Conservation (phyloP, 1,284 basidiomycete species). For the Cutaneotrichosporon spelunceum region DNA sequence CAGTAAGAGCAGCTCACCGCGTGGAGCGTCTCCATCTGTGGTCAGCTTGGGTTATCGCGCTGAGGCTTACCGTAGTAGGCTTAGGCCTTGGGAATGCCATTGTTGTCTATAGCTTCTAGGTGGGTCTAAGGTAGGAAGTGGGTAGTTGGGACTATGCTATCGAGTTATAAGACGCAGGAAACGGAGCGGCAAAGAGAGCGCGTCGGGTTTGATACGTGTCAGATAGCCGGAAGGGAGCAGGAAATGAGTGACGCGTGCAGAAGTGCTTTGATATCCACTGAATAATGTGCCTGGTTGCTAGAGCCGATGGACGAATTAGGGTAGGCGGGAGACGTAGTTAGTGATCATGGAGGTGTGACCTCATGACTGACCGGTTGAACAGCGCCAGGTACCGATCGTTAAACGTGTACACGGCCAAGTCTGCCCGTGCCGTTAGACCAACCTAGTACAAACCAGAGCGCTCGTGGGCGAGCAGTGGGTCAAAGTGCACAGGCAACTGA, state of each 20-base stretch:
- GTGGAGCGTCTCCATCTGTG: conserved; percentile 50
- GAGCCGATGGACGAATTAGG: background rate
- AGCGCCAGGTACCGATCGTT: background rate
- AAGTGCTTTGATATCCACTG: background rate
- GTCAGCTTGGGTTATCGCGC: background rate
- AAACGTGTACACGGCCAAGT: background rate
- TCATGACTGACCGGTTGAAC: conserved; percentile 1
- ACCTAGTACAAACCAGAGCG: background rate
- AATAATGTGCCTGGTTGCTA: background rate
- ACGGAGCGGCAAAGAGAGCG: background rate
- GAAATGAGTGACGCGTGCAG: background rate
- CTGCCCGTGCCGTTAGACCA: background rate
- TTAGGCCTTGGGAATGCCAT: conserved; percentile 51
- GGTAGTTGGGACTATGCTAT: background rate
- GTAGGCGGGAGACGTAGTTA: background rate
- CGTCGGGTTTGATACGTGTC: background rate
- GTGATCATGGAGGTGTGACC: background rate
- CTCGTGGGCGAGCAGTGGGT: background rate
- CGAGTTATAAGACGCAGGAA: background rate
- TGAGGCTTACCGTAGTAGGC: conserved; percentile 45
- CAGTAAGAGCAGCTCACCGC: conserved; percentile 30
- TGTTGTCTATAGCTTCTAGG: conserved; percentile 2
- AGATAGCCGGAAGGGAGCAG: background rate
- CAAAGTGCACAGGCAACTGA: background rate
- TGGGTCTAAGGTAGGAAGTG: background rate